A percentile compares a stretch with the other conserved stretches of the same genome.
Conservation (phyloP, 768 basidiomycete species). For the Amanita pallidorosea region DNA sequence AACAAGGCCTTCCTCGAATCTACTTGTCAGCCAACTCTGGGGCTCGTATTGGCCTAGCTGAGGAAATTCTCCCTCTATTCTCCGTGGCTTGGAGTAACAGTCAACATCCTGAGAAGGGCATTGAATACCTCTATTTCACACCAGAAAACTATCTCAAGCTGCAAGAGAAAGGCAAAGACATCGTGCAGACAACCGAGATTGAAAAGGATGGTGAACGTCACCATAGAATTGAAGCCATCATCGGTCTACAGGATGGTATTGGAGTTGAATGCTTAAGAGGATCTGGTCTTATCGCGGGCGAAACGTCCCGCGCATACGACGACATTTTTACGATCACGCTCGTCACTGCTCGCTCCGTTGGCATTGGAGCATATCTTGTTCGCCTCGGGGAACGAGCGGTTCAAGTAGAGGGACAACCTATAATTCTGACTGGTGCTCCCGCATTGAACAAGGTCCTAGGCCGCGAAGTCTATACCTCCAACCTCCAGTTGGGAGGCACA, state of each 20-base stretch:
- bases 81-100: conserved; percentile 86
- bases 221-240: conserved; percentile 92
- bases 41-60: conserved; percentile 91
- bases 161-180: conserved; percentile 71
- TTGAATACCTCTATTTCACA: conserved; percentile 93
- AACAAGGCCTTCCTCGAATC: conserved; percentile 82
- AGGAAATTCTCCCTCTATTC: conserved; percentile 83
- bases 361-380: conserved; percentile 98
- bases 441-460: conserved; percentile 99
- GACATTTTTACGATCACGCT: conserved; percentile 99
- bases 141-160: conserved; percentile 85
- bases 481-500: conserved; percentile 97
- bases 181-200: conserved; percentile 75
- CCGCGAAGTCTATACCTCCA: conserved; percentile 97
- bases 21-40: conserved; percentile 99
- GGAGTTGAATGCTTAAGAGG: conserved; percentile 95
- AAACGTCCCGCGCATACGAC: conserved; percentile 96
- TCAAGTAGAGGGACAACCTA: conserved; percentile 98
- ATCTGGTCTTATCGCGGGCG: conserved; percentile 96
- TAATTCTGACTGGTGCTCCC: conserved; percentile 94
- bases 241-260: conserved; percentile 94
- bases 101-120: conserved; percentile 82
- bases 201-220: conserved; percentile 80
- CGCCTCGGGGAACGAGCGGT: conserved; percentile 96
- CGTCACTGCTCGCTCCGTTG: conserved; percentile 96